Evolutionary conservation across 257 asterid species (phyloP).

Genomic region (Primulina huaijiensis): DNA sequence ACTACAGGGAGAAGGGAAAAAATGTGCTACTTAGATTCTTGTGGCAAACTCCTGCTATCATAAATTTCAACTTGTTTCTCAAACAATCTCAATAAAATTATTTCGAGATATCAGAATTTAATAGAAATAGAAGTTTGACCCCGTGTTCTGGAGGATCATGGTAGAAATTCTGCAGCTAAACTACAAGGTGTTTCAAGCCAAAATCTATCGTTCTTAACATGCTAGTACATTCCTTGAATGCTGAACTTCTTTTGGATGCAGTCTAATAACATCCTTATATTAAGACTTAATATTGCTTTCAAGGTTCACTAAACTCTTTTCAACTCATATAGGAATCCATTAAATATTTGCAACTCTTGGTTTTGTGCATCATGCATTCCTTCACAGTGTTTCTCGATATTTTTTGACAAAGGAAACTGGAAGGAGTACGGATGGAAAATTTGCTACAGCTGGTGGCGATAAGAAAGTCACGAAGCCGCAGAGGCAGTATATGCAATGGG

Average conservation of each 20-base stretch:
- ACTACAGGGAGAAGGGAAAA: neutral
- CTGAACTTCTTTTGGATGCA: neutral
- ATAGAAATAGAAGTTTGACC: neutral
- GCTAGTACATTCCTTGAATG: neutral
- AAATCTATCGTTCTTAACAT: neutral
- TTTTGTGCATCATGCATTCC: too few species aligned
- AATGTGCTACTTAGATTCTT: neutral
- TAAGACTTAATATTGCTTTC: too few species aligned
- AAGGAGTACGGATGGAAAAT: too few species aligned
- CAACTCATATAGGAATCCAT: too few species aligned
- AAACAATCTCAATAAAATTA: neutral
- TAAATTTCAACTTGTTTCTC: constrained; percentile 1
- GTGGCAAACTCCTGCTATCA: neutral
- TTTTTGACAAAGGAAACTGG: too few species aligned
- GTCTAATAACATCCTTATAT: neutral
- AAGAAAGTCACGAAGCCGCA: too few species aligned
- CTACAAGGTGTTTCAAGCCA: neutral
- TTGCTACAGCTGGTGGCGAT: too few species aligned
- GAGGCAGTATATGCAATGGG: neutral
- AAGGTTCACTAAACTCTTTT: too few species aligned
- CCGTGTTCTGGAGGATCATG: neutral
- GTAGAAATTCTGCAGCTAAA: neutral
- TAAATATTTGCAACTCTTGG: too few species aligned
- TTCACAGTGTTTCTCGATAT: too few species aligned
- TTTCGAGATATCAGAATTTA: neutral